These are phyloP conservation scores for Castanea crenata DNA, from an alignment of 306 rosid species.

Conservation along the genomic window DNA sequence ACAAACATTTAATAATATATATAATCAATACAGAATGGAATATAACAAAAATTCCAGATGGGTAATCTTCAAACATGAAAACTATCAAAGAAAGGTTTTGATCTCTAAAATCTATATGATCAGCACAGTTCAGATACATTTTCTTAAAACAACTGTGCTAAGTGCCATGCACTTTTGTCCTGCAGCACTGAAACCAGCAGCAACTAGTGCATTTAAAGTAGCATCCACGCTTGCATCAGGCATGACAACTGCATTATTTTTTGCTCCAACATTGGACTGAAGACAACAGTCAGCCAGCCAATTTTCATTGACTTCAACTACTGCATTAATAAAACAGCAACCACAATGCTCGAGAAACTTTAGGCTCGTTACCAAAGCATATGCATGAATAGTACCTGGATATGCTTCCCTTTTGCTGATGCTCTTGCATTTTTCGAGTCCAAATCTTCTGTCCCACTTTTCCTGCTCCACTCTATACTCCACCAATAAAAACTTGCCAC, in stretches of 20 bases:
- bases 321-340: conserved; percentile 12
- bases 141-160: conserved; percentile 46
- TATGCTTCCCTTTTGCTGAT: conserved; percentile 59
- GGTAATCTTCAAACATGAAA: no score
- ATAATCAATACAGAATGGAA: no score
- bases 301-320: conserved; percentile 25
- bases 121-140: no score
- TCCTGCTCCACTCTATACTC: no score
- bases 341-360: conserved; percentile 19
- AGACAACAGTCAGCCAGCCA: conserved; percentile 22
- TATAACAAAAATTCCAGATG: no score
- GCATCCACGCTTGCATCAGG: conserved; percentile 65
- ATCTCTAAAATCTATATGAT: no score
- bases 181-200: conserved; percentile 77
- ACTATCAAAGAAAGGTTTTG: no score
- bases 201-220: conserved; percentile 49
- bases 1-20: no score
- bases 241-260: conserved; percentile 62
- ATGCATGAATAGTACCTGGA: conserved; percentile 45
- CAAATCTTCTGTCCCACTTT: no score
- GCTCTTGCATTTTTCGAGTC: no score
- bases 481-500: no score
- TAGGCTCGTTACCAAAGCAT: conserved; percentile 2
- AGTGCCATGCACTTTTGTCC: conserved; percentile 68
- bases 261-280: conserved; percentile 72